Percentiles rank a stretch among this genome's conserved stretches.
Evolutionary conservation across 441 rosid species (phyloP).

Genomic region (Adansonia grandidieri): DNA sequence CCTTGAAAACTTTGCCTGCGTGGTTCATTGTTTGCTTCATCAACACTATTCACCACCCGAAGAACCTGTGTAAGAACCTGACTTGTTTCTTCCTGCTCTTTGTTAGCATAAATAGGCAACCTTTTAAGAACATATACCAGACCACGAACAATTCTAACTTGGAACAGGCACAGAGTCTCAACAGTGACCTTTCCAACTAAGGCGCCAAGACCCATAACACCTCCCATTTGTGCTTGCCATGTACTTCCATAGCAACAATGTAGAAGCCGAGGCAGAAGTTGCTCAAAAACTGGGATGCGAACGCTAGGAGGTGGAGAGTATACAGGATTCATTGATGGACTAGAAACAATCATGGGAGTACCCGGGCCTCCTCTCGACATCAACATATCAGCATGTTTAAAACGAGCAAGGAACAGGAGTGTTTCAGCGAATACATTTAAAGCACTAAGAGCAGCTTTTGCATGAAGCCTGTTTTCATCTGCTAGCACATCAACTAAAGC

Average conservation of each 20-base stretch:
- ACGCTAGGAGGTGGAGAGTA: constrained; percentile 95
- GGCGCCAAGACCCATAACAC: constrained; percentile 96
- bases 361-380: constrained; percentile 84
- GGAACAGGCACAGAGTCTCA: constrained; percentile 83
- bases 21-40: constrained; percentile 90
- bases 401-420: constrained; percentile 82
- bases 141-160: constrained; percentile 84
- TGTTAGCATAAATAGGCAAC: constrained; percentile 88
- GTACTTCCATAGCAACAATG: constrained; percentile 95
- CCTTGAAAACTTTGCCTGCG: constrained; percentile 92
- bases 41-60: constrained; percentile 94
- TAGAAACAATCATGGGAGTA: constrained; percentile 94
- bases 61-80: constrained; percentile 97
- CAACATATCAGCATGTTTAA: constrained; percentile 76
- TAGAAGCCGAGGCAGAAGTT: constrained; percentile 91
- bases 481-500: constrained; percentile 93
- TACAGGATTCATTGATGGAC: constrained; percentile 98
- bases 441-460: constrained; percentile 87
- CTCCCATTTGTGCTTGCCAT: constrained; percentile 99
- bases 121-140: constrained; percentile 90
- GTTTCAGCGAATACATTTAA: constrained; percentile 88
- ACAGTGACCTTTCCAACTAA: constrained; percentile 97
- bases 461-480: constrained; percentile 86
- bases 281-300: constrained; percentile 92
- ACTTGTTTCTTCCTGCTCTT: constrained; percentile 97